Conservation (phyloP, 257 asterid species). For the Scutellaria baicalensis region DNA sequence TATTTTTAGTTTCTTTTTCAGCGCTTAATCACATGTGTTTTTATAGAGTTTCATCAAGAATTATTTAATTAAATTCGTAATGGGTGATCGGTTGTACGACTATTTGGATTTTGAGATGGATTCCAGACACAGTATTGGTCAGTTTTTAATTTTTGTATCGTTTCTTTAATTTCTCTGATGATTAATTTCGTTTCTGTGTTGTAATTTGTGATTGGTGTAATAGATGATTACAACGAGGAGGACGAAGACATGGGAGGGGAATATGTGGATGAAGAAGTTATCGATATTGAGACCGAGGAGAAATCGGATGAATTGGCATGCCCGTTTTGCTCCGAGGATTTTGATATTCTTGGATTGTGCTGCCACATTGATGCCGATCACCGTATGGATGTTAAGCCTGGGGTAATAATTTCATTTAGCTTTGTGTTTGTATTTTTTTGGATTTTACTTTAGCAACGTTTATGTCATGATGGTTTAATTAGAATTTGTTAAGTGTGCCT, state of each 20-base stretch:
- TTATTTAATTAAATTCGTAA: not conserved
- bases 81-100: conserved; percentile 45
- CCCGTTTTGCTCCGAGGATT: conserved; percentile 83
- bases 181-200: not conserved
- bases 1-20: too few relatives aligned
- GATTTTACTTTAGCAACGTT: not conserved
- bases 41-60: too few relatives aligned
- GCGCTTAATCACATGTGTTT: not conserved
- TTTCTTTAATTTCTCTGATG: not conserved
- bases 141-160: conserved; percentile 1
- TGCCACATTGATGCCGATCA: conserved; percentile 92
- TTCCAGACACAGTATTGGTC: conserved; percentile 25
- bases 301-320: conserved; percentile 70
- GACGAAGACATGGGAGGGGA: conserved; percentile 51
- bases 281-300: conserved; percentile 25
- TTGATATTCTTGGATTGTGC: conserved; percentile 76
- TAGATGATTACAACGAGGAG: conserved; percentile 40
- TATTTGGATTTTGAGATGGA: conserved; percentile 32
- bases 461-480: not conserved
- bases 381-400: conserved; percentile 70
- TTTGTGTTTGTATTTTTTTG: not conserved
- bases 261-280: conserved; percentile 49
- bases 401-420: conserved; percentile 34
- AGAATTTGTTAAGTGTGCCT: too few relatives aligned
- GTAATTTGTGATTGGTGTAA: not conserved